Evolutionary conservation across 2,329 filamentous ascomycete genomes (phyloP), one percentile per base, ranked within the genome.

Genomic region (Lasiodiplodia sp.): DNA sequence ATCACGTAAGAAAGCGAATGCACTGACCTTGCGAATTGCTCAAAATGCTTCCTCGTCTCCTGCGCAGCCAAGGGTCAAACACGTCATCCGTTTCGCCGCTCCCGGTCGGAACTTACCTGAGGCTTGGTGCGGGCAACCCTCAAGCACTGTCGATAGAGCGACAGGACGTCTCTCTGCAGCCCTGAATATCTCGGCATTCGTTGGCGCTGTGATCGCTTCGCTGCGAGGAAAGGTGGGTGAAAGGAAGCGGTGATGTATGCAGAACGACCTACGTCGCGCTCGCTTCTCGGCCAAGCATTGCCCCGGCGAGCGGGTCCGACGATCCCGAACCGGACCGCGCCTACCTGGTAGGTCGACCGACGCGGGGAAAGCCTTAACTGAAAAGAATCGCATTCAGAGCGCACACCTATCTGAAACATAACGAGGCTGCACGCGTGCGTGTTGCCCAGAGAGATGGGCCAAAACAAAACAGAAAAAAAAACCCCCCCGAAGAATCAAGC

Each of bases 141-240:
- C 31, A 99, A 83, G 75, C 95, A 98, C 77, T 89, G 88, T 69
- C 95, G 90, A 79, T 98, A 99, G 16, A 99, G 87, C 40, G 89
- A 86, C 64, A 98, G 80, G 3, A 97, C 95, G 75, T 97, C 93
- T 75, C 88, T 91, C 78, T 98, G 95, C n/a, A 98, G 84, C 44
- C 96, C 96, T 8, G 94, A 97, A 31, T 94, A 84, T 74, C 89
- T 86, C 25, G 73, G 73, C 79, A 80, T 80, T n/a, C 34, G 40
- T 38, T 25, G 57, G 37, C 53, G 38, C 57, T 18, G 23, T 16
- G 14, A 16, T 25, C 21, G 25, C 21, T 28, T 37, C 25, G 58
- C 14, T 18, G 14, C 18, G 21, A 47, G n/a, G 28, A 18, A 25
- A 18, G 16, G 23, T 49, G 4, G 23, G 8, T 23, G 12, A 14